These are phyloP conservation scores for Aegilops speltoides DNA, from an alignment of 176 grass and related monocot species.

Conservation along the genomic window DNA sequence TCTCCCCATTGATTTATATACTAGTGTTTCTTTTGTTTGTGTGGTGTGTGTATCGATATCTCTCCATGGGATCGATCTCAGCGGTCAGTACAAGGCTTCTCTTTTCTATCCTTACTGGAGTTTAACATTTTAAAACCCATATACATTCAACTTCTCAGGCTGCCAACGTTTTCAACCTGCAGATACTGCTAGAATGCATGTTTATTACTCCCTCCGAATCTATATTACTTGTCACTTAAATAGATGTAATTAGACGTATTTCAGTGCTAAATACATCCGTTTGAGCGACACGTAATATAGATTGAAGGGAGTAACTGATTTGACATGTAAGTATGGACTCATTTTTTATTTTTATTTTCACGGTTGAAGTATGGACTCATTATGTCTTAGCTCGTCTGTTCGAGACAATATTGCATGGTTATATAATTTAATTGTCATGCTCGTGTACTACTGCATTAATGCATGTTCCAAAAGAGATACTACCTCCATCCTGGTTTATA, in stretches of 20 bases:
- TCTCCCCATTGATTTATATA: slow-evolving; percentile 37
- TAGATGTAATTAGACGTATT: too few species aligned
- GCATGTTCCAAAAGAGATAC: too few species aligned
- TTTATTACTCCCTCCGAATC: too few species aligned
- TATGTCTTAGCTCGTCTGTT: neutral
- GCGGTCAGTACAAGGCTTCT: slow-evolving; percentile 37
- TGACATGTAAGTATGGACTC: neutral
- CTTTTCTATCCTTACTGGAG: neutral
- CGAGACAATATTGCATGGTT: neutral
- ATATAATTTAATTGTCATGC: too few species aligned
- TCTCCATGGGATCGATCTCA: slow-evolving; percentile 31
- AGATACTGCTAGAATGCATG: neutral
- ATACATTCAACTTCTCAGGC: neutral
- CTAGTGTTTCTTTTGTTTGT: slow-evolving; percentile 23
- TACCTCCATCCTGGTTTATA: too few species aligned
- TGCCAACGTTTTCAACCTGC: neutral
- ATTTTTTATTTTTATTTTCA: too few species aligned
- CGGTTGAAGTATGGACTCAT: too few species aligned
- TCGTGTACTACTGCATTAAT: too few species aligned
- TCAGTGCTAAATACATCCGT: too few species aligned
- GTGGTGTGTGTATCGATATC: neutral
- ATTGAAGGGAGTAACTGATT: too few species aligned
- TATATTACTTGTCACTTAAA: too few species aligned
- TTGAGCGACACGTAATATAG: too few species aligned
- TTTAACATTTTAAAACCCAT: neutral